Evolutionary conservation across 805 yeast genomes (phyloP).

Genomic region (Pichia pseudocactophila): DNA sequence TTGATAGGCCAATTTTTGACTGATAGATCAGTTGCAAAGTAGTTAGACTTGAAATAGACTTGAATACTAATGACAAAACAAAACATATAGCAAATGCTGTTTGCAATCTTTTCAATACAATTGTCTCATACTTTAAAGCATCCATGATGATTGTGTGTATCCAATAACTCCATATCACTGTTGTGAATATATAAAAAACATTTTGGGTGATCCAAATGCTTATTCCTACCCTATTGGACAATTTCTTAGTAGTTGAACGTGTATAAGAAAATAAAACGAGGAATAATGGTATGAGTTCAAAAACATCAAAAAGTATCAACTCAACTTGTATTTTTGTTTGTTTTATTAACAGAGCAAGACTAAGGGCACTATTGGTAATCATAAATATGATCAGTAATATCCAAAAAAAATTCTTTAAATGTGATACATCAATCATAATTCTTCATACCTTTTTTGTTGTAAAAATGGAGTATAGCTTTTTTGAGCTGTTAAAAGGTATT

Average conservation of each 20-base stretch:
- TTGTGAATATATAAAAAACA: not conserved
- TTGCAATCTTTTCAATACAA: constrained; percentile 4
- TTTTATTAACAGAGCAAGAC: not conserved
- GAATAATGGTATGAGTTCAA: not conserved
- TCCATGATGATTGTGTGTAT: constrained; percentile 5
- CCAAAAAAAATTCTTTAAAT: not conserved
- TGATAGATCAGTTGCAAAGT: too few relatives aligned
- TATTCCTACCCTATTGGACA: too few relatives aligned
- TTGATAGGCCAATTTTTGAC: too few relatives aligned
- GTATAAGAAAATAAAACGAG: too few relatives aligned
- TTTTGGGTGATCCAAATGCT: too few relatives aligned
- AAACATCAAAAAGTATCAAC: constrained; percentile 1
- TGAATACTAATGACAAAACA: constrained; percentile 4
- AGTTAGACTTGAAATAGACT: not conserved
- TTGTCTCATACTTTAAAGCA: not conserved
- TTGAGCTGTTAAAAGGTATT: too few relatives aligned
- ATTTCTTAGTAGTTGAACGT: too few relatives aligned
- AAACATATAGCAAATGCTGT: constrained; percentile 6
- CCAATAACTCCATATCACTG: constrained; percentile 9
- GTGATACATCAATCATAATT: constrained; percentile 3
- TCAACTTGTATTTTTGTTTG: not conserved
- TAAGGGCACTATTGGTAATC: not conserved
- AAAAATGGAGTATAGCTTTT: not conserved
- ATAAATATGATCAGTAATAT: not conserved
- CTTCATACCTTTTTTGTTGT: not conserved